Evolutionary conservation across 768 basidiomycete species (phyloP), one percentile per base, ranked within the genome.

Genomic region (Lyophyllum atratum): DNA sequence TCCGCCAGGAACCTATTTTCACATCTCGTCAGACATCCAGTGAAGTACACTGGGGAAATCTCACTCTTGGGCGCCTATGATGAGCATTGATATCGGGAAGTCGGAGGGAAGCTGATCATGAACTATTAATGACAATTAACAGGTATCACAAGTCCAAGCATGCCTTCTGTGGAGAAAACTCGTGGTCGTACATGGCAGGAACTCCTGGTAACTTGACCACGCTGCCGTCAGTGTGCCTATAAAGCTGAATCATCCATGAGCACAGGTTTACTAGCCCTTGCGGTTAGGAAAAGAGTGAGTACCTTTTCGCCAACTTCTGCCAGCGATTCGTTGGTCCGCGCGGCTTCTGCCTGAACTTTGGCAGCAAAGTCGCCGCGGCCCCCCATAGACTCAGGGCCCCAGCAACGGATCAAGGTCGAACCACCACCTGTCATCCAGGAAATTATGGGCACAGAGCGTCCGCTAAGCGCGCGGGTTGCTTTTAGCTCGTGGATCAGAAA

Each of bases 171-270:
- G 65, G 60, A 33, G 48, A 64, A 25, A 59, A 60, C 39, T 65
- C 67, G 44, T 66, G 57, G 46, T 66, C 65, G 43, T 65, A 63
- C 56, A 66, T 60, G 24, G 64, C 49, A 3, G 63, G 67, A 22
- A 70, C 43, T 4, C 69, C 69, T 21, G 64, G 54, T 15, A 67
- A 44, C 10, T 44, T n/a, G 19, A 68, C 31, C 3, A 68, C 14
- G 1, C 19, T 58, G 5, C 69, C 69, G n/a, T 65, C 54, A 0
- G 55, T 59, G 24, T 33, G 54, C 24, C 49, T 43, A 37, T 58
- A 61, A 12, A 68, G 40, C 69, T 70, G 17, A 17, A 28, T 0
- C 31, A 28, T 25, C 5, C 15, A 47, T 43, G n/a, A 37, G 1
- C 21, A 34, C 31, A 10, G 45, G 24, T 40, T 14, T 1, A 4